Percentiles rank a stretch among this genome's conserved stretches.
phyloP scores from a whole-genome alignment of 73 alveolate genomes.

The Stentor roeselii region DNA sequence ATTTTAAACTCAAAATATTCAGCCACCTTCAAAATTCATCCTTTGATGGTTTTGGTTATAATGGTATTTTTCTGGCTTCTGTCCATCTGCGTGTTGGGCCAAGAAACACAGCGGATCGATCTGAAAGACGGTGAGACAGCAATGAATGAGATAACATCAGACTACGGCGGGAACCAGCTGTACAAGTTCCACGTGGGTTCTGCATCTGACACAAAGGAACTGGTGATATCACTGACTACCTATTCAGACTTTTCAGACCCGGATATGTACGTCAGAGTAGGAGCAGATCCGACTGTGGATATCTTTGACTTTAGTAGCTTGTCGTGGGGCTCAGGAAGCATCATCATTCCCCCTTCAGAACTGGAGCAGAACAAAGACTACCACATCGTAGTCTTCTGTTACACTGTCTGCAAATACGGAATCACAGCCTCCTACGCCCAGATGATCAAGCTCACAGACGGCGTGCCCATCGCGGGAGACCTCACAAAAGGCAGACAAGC shows the following conservation, averaged over 20 bases:
- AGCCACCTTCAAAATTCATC: too few relatives aligned
- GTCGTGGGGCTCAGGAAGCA: constrained; percentile 22
- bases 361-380: background rate
- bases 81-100: background rate
- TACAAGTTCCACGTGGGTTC: background rate
- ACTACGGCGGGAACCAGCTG: background rate
- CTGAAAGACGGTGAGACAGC: background rate
- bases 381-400: background rate
- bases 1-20: too few relatives aligned
- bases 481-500: constrained; percentile 3
- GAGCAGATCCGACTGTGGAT: constrained; percentile 1
- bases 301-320: background rate
- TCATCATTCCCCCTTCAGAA: background rate
- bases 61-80: background rate
- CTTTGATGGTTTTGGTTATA: background rate
- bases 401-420: constrained; percentile 6
- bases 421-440: background rate
- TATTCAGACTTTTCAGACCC: constrained; percentile 24
- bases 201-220: too few relatives aligned
- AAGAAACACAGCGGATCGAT: background rate
- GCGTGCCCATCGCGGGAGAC: background rate
- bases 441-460: background rate
- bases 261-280: constrained; percentile 1
- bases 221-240: constrained; percentile 15
- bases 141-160: background rate